Evolutionary conservation across 2,329 filamentous ascomycete species (phyloP), one percentile per base, ranked within the genome.

Genomic region (Aspergillus sp.): DNA sequence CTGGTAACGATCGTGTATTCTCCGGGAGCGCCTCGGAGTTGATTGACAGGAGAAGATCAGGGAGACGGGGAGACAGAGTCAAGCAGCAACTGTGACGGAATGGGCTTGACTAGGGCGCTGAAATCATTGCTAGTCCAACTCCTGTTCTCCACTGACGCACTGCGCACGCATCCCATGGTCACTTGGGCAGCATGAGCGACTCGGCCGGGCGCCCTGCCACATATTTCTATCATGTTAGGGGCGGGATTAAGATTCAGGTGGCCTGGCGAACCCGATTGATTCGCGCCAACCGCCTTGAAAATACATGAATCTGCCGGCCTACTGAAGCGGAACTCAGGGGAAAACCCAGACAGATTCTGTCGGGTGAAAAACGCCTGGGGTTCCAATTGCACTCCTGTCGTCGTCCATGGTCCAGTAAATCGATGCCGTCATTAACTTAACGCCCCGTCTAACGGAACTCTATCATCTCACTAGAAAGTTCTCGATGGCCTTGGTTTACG

Each of bases 51-150:
- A 30, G 41, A 45, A 27, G 34, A 51, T 33, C 50, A 52, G 50
- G 27, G 22, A 33, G 11, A 24, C 9, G 19, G 20, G 20, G 20
- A 20, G 20, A 20, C 20, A 17, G 41, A 40, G 48, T 51, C 34
- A 41, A 41, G 34, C 24, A 8, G 27, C 12, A 9, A 30, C 30
- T 45, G 51, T 55, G 48, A 47, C 54, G 42, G 51, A 39, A 49
- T 34, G 33, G 52, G 52, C 52, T 54, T 45, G 34, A 46, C 44
- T 54, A 48, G 52, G 47, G 44, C 27, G 22, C 19, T 48, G 37
- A 48, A 19, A 27, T 34, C 22, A 15, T 30, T 42, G 30, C 44
- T 39, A 47, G 34, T 20, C 37, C 51, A 47, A 46, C 11, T 47
- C 41, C 41, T 24, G 17, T 17, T 46, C 52, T 20, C 52, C 52